phyloP scores from a whole-genome alignment of 371 early-diverging fungal species.

The Mucor ambiguus region DNA sequence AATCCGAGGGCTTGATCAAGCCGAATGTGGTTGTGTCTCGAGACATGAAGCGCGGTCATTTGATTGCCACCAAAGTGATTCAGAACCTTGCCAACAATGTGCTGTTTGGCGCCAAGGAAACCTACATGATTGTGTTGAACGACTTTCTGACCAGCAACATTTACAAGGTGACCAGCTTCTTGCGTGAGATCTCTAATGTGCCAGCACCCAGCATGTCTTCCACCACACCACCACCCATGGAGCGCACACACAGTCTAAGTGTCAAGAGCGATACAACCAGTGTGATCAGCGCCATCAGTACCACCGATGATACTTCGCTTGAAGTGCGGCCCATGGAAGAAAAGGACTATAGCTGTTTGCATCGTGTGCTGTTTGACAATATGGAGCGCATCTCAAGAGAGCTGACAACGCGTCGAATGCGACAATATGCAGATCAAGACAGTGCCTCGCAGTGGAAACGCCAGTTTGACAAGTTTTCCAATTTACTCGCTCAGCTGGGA shows the following conservation, averaged over 20 bases:
- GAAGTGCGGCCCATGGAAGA: slow-evolving; percentile 54
- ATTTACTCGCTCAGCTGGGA: slow-evolving; percentile 84
- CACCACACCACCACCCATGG: background rate
- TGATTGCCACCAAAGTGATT: slow-evolving; percentile 92
- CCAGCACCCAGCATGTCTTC: slow-evolving; percentile 6
- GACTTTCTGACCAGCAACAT: slow-evolving; percentile 80
- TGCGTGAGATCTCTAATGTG: slow-evolving; percentile 60
- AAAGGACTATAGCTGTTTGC: slow-evolving; percentile 62
- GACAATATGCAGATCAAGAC: slow-evolving; percentile 38
- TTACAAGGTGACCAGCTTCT: slow-evolving; percentile 63
- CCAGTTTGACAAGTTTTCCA: slow-evolving; percentile 75
- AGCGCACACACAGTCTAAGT: background rate
- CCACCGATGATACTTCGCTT: slow-evolving; percentile 2
- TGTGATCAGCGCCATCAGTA: background rate
- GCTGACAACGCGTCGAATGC: slow-evolving; percentile 51
- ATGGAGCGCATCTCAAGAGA: slow-evolving; percentile 73
- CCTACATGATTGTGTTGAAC: slow-evolving; percentile 88
- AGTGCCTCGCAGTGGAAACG: slow-evolving; percentile 44
- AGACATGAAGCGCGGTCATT: slow-evolving; percentile 79
- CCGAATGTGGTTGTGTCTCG: slow-evolving; percentile 32
- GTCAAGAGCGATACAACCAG: background rate
- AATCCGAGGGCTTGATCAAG: slow-evolving; percentile 58
- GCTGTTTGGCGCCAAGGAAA: slow-evolving; percentile 91
- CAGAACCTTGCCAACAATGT: slow-evolving; percentile 96
- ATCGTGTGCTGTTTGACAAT: slow-evolving; percentile 71